Conservation (phyloP, 2,329 filamentous ascomycete genomes). For the Fusarium penzigii region DNA sequence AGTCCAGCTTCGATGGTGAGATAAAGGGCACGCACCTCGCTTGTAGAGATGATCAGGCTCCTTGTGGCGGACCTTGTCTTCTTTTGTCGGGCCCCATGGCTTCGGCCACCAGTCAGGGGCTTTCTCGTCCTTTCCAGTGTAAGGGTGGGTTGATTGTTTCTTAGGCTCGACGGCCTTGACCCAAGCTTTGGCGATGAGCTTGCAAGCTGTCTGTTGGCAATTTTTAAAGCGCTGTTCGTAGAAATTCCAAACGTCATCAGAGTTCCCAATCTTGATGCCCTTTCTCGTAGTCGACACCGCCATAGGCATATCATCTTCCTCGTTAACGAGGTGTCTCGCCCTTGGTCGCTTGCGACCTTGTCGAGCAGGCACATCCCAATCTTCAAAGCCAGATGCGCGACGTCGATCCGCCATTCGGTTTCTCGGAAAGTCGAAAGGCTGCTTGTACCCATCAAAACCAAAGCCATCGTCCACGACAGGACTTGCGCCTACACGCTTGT, state of each 20-base stretch:
- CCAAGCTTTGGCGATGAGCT: slow-evolving; percentile 73
- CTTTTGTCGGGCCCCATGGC: slow-evolving; percentile 50
- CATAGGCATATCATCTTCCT: slow-evolving; percentile 44
- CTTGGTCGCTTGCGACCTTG: slow-evolving; percentile 33
- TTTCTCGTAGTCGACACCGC: slow-evolving; percentile 41
- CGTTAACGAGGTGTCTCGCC: slow-evolving; percentile 39
- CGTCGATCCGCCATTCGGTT: slow-evolving; percentile 32
- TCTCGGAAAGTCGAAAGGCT: slow-evolving; percentile 27
- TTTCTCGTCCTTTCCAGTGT: slow-evolving; percentile 64
- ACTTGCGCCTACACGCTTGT: slow-evolving; percentile 30
- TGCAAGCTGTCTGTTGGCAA: slow-evolving; percentile 71
- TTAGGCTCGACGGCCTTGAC: slow-evolving; percentile 75
- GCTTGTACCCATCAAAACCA: slow-evolving; percentile 30
- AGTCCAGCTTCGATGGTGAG: not conserved
- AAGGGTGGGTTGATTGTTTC: slow-evolving; percentile 75
- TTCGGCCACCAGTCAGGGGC: slow-evolving; percentile 69
- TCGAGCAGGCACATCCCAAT: slow-evolving; percentile 34
- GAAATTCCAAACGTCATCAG: slow-evolving; percentile 56
- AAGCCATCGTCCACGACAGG: slow-evolving; percentile 37
- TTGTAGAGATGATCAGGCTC: slow-evolving; percentile 75
- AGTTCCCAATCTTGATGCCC: slow-evolving; percentile 54
- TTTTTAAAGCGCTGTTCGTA: slow-evolving; percentile 64
- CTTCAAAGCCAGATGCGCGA: slow-evolving; percentile 34
- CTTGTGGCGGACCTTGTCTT: slow-evolving; percentile 63
- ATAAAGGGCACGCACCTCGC: slow-evolving; percentile 48